Evolutionary conservation across 2,329 filamentous ascomycete genomes (phyloP).

Genomic region (Diaporthe capsici): DNA sequence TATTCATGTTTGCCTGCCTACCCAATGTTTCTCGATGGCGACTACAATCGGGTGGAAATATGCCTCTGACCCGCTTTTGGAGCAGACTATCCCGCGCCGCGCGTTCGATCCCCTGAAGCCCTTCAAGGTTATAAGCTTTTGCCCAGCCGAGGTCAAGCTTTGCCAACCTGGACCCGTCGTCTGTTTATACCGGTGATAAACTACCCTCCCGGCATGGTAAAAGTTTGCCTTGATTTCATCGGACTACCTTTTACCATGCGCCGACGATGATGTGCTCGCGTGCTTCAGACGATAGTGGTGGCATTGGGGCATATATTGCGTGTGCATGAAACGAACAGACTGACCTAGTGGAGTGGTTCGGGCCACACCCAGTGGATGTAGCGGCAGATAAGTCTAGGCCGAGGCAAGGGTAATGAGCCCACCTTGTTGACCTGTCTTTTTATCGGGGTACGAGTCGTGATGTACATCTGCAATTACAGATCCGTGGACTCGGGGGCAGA

Average conservation of each 20-base stretch:
- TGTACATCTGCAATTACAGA: background rate
- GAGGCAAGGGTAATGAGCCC: background rate
- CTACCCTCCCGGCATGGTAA: background rate
- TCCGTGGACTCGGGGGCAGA: background rate
- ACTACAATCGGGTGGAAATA: background rate
- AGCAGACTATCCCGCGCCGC: too few species aligned
- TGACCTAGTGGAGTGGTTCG: background rate
- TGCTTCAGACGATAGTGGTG: background rate
- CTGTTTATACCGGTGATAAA: background rate
- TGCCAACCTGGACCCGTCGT: background rate
- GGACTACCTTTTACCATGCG: background rate
- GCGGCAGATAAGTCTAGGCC: background rate
- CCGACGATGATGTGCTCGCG: background rate
- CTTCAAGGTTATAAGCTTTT: background rate
- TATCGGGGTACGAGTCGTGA: background rate
- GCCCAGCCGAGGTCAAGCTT: constrained; percentile 1
- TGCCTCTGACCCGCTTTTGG: background rate
- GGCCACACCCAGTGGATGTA: background rate
- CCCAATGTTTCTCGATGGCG: too few species aligned
- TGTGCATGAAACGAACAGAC: background rate
- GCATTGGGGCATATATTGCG: background rate
- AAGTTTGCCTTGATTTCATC: background rate
- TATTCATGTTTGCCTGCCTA: background rate
- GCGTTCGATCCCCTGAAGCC: background rate
- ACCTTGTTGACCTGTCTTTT: background rate